A percentile compares a stretch with the other conserved stretches of the same genome.
These are phyloP conservation scores for Ogataea trehaloabstinens DNA, from an alignment of 805 yeast species.

Conservation along the genomic window DNA sequence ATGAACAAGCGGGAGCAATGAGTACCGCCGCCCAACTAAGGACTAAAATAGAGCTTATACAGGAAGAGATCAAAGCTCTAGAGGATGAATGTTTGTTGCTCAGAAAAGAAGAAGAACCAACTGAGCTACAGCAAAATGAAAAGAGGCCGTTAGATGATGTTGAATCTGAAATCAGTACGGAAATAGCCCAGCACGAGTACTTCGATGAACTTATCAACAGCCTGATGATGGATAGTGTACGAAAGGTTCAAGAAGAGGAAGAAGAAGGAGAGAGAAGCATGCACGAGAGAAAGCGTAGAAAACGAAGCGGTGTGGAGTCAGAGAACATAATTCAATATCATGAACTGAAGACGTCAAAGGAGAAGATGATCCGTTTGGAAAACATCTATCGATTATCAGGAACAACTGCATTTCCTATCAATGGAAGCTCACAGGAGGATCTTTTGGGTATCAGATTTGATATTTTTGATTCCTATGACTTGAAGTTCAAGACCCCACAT, in stretches of 20 bases:
- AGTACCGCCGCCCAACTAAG: conserved; percentile 5
- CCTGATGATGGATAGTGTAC: conserved; percentile 22
- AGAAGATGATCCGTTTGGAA: conserved; percentile 40
- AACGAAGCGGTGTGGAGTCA: conserved; percentile 4
- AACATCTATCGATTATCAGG: conserved; percentile 49
- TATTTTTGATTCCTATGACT: conserved; percentile 29
- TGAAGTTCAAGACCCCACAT: conserved; percentile 40
- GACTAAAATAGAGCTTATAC: conserved; percentile 12
- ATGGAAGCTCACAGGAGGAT: conserved; percentile 17
- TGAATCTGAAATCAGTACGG: conserved; percentile 16
- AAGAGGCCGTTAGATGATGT: background rate
- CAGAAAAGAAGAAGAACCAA: too few relatives aligned
- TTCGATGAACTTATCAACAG: conserved; percentile 29
- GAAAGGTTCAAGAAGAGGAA: conserved; percentile 12
- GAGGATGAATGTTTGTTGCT: too few relatives aligned
- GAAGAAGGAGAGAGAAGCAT: background rate
- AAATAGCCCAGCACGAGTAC: conserved; percentile 25
- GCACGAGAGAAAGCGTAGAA: conserved; percentile 6
- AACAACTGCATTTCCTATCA: conserved; percentile 48
- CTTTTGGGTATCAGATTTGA: conserved; percentile 54
- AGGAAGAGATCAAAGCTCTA: conserved; percentile 10
- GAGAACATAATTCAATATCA: conserved; percentile 7
- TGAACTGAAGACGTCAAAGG: conserved; percentile 15
- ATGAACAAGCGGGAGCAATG: too few relatives aligned
- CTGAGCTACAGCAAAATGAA: too few relatives aligned